Evolutionary conservation across 2,329 filamentous ascomycete genomes (phyloP), one percentile per base, ranked within the genome.

Genomic region (Talaromyces sp.): DNA sequence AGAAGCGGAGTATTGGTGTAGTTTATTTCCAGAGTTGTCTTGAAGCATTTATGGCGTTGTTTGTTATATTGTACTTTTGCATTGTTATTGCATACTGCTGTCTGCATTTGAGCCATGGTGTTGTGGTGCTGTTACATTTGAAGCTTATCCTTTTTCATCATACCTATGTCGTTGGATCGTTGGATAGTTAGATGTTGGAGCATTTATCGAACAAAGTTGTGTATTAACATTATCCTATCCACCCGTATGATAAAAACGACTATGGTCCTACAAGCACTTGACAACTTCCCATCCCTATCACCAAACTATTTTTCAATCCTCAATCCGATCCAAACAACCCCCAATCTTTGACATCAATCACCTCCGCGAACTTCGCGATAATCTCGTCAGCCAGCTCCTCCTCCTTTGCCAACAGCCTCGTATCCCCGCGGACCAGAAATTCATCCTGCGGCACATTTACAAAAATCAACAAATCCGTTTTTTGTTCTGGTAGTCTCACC

Each of bases 371-470:
- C 59, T 70, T 73, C 31, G 63, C 68, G 57, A 81, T 66, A 27
- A 74, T 64, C 45, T 72, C 74, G 57, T 70, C 69, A 10, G 74
- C 79, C 57, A 75, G 50, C 71, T 79, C 87, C 73, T 90, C 87
- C 74, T 91, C 89, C 43, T 89, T 85, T 6, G 85, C 85, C 70
- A 89, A 84, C 60, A 88, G 89, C 71, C 91, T 88, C 68, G 91
- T 79, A 76, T 87, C 84, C 3, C 88, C 90, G 72, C 85, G 84
- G 74, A 85, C 88, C 16, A 88, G 88, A 64, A 94, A 86, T 37
- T 92, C 88, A 9, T 89, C 88, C 76, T 95, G 90, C 33, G 93
- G 94, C 57, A 96, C 90, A 77, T 97, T 97, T 73, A 97, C 87
- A 47, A 91, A 91, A 67, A 97, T 87, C 56, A 97, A 81, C 45